Evolutionary conservation across 495 filamentous ascomycete species (phyloP).

Genomic region (Penicillium manginii): DNA sequence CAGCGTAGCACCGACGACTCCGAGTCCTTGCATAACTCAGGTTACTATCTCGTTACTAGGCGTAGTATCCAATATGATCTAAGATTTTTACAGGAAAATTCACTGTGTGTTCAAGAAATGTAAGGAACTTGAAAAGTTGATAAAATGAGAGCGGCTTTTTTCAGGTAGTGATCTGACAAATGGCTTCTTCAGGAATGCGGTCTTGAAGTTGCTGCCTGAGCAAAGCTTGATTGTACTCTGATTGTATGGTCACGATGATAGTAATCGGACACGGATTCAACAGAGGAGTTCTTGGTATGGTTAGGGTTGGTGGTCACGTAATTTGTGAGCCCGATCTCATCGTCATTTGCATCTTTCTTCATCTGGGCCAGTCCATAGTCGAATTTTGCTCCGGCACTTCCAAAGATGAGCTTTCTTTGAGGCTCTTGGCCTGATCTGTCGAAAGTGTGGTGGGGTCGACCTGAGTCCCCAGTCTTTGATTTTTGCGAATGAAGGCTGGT

Average conservation of each 20-base stretch:
- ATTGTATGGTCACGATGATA: conserved; percentile 1
- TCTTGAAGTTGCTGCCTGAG: background rate
- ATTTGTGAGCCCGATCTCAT: conserved; percentile 21
- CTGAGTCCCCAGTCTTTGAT: background rate
- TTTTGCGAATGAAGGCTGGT: background rate
- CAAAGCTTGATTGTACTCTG: conserved; percentile 14
- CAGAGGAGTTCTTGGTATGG: background rate
- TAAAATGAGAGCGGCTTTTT: too few relatives aligned
- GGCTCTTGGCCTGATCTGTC: background rate
- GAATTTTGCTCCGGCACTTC: conserved; percentile 14
- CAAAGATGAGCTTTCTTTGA: background rate
- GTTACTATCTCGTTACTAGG: too few relatives aligned
- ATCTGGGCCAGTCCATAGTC: conserved; percentile 14
- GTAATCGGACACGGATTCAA: conserved; percentile 5
- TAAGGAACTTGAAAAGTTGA: too few relatives aligned
- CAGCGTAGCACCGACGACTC: too few relatives aligned
- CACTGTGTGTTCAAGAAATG: too few relatives aligned
- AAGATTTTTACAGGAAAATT: too few relatives aligned
- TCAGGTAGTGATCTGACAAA: too few relatives aligned
- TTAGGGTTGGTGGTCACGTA: conserved; percentile 5
- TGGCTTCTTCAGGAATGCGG: background rate
- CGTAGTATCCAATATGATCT: too few relatives aligned
- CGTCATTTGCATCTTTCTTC: conserved; percentile 17
- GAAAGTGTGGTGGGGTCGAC: background rate
- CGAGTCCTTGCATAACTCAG: too few relatives aligned